Evolutionary conservation across 768 basidiomycete genomes (phyloP), one percentile per base, ranked within the genome.

Genomic region (Tulasnella sp.): DNA sequence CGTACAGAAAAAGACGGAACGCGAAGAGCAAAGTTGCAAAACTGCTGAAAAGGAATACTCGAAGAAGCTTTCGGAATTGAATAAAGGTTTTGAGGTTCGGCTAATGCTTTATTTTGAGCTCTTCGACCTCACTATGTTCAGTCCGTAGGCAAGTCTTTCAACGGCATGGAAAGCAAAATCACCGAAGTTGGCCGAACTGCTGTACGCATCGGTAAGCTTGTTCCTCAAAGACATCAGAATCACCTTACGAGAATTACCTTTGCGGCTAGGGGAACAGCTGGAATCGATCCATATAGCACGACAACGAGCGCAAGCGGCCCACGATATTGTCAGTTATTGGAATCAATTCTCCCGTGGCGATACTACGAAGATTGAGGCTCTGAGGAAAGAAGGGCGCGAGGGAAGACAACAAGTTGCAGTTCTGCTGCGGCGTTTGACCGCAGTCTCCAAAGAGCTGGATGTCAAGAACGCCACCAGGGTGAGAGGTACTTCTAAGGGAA

Each of bases 141-240:
- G 95, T 89, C 91, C 44, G 96, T 98, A 44, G 92, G 93, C 5
- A 90, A 89, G 81, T 94, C 95, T 1, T 98, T 98, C 85, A 85
- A 90, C 37, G 91, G 90, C 7, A 96, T 99, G 90, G 96, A 99
- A 83, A 89, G 86, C 80, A 91, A 92, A 82, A 95, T 99, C 87
- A 94, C 91, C 77, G 92, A 96, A 82, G 96, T 99, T 42, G 95
- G 96, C 46, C 89, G 94, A 75, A 96, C 96, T 18, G 95, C 98
- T 18, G 91, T 98, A 70, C 88, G 97, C 72, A 98, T 99, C 81
- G 98, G 97, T 92, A 74, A 80, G 89, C 23, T 79, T 42, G 29
- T 39, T 20, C 10, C 20, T n/a, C 55, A 42, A 61, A 26, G 20
- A 67, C 11, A 23, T 26, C 42, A 5, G 40, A 29, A 9, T 16